phyloP scores from a whole-genome alignment of 192 early-diverging fungal species.

The Mortierella hygrophila region DNA sequence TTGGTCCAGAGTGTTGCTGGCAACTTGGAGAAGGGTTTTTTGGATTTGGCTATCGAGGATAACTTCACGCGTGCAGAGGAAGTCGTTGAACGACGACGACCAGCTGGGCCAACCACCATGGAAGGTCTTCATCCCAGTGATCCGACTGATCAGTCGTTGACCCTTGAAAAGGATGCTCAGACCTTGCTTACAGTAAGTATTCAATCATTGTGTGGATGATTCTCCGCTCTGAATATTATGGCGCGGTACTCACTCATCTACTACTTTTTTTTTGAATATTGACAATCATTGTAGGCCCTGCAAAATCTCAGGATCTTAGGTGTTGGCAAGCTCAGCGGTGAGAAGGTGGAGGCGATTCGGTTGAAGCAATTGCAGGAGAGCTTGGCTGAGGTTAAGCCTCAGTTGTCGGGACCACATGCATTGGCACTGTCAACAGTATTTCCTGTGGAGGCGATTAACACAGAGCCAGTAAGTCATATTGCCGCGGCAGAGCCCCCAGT shows the following conservation, averaged over 20 bases:
- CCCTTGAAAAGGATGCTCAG: not conserved
- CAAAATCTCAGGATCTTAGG: constrained; percentile 23
- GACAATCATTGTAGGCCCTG: not conserved
- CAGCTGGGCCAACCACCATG: not conserved
- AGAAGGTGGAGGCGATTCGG: not conserved
- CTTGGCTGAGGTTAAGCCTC: not conserved
- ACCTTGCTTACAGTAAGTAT: constrained; percentile 13
- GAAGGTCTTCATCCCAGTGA: not conserved
- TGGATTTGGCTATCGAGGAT: not conserved
- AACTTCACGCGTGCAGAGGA: constrained; percentile 8
- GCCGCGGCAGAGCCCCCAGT: not conserved
- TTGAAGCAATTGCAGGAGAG: constrained; percentile 12
- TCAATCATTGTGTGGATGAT: not conserved
- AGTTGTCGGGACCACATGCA: not conserved
- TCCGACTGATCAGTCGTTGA: not conserved
- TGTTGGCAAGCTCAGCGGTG: not conserved
- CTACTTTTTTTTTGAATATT: not conserved
- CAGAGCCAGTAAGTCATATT: not conserved
- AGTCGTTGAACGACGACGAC: not conserved
- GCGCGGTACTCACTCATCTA: no score
- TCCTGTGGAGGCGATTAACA: not conserved
- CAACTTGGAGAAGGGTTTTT: not conserved
- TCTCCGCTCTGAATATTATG: not conserved
- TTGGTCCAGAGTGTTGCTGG: not conserved
- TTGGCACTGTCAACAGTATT: not conserved